Base-by-base conservation (phyloP, 495 filamentous ascomycete genomes). In the Ramalina peruviana region DNA sequence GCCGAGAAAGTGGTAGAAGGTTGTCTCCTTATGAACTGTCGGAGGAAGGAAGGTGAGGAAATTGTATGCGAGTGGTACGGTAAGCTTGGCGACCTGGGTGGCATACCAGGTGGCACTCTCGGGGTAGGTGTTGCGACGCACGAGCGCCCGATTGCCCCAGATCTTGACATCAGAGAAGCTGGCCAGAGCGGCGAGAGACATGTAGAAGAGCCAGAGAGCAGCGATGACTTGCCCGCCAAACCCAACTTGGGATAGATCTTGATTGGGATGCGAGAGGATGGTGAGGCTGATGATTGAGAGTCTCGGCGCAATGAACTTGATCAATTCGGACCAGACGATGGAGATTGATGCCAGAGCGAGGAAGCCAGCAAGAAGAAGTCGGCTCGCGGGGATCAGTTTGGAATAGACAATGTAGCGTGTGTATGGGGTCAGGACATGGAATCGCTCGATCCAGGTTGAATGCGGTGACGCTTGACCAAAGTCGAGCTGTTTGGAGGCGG, bases 21-120 rank as follows among this genome's bases (percentile, higher is more conserved):
- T 78, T 9, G 88, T 95, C 15, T 65, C 59, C 38, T 71, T 61
- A 58, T 84, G 86, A 33, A 90, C 70, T 6, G 63, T 67, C 20
- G 67, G 74, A 6, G 82, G 80, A 17, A 95, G 62, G 56, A 96
- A 88, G 3, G 88, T 94, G 61, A 94, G 74, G 60, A 98, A 96
- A 64, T 98, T 96, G 73, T 93, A 96, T 17, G 86, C 80, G 16
- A 97, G 74, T 3, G 92, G 92, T 4, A 96, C 88, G 30, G 85
- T 93, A 27, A 98, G 74, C 46, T 85, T 81, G 9, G 92, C 89
- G 25, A 95, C 84, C 55, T 94, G 85, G 26, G 82, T 79, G 10
- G 87, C 82, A 65, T 95, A 98, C 86, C 92, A 98, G 52, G 88
- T 90, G 4, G 92, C 92, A 45, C 81, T 86, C 62, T 94, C 90